Conservation (phyloP, 352 stramenopile species). For the Globisporangium nodosum region DNA sequence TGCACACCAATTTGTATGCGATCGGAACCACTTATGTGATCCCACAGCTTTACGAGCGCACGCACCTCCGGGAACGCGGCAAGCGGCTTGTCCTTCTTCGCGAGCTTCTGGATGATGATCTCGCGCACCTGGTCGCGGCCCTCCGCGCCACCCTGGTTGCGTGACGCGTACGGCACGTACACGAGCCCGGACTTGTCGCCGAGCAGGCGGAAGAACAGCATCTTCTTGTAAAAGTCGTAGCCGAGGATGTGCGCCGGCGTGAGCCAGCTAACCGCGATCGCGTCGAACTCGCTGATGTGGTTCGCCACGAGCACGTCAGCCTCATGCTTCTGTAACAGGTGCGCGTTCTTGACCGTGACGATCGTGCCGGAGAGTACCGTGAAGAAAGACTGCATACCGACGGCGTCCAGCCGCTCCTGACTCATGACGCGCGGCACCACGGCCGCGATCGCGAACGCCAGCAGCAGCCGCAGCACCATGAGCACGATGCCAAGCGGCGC, state of each 20-base stretch:
- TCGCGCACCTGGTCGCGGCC: conserved; percentile 49
- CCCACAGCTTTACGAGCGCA: too few relatives aligned
- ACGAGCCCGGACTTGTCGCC: conserved; percentile 57
- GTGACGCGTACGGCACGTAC: conserved; percentile 65
- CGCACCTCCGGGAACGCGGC: conserved; percentile 54
- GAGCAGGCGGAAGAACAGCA: conserved; percentile 62
- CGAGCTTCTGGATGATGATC: conserved; percentile 58
- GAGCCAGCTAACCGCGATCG: conserved; percentile 36
- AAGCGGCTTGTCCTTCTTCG: conserved; percentile 41
- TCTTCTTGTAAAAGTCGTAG: conserved; percentile 84
- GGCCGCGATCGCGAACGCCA: conserved; percentile 38
- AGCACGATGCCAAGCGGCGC: conserved; percentile 46
- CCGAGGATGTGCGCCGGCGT: conserved; percentile 51
- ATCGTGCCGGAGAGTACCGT: conserved; percentile 41
- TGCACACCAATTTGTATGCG: neutral
- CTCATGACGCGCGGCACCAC: conserved; percentile 35
- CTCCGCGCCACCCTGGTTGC: conserved; percentile 39
- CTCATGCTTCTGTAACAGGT: conserved; percentile 23
- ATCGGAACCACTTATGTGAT: neutral
- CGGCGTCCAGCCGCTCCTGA: conserved; percentile 39
- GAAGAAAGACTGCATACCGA: conserved; percentile 33
- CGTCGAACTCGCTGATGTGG: conserved; percentile 76
- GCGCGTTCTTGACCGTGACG: conserved; percentile 28
- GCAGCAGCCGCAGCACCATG: conserved; percentile 29
- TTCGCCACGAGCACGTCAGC: conserved; percentile 58